Evolutionary conservation across 2,329 filamentous ascomycete species (phyloP).

Genomic region (Aspergillus puulaauensis): DNA sequence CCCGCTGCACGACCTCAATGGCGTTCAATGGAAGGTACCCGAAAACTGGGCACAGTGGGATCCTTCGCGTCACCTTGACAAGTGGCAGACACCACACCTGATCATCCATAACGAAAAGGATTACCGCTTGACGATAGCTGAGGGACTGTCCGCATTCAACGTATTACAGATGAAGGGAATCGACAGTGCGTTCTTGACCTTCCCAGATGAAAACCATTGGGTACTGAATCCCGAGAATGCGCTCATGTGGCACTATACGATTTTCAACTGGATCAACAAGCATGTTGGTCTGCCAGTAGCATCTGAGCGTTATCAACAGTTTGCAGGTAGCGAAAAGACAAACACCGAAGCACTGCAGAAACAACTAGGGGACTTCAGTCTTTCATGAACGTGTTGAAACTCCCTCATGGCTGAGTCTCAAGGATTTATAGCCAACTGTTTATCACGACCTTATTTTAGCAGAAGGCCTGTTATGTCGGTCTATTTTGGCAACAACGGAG

Average conservation of each 20-base stretch:
- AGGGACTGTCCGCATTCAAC: conserved; percentile 84
- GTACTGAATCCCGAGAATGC: conserved; percentile 90
- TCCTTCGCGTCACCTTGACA: conserved; percentile 53
- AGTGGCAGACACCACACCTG: conserved; percentile 86
- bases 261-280: conserved; percentile 72
- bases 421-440: not conserved
- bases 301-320: conserved; percentile 28
- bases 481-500: conserved; percentile 11
- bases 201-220: conserved; percentile 80
- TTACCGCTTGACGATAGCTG: conserved; percentile 81
- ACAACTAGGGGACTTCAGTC: conserved; percentile 19
- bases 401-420: not conserved
- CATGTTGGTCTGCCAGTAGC: conserved; percentile 54
- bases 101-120: conserved; percentile 90
- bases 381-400: conserved; percentile 9
- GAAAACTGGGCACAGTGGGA: conserved; percentile 59
- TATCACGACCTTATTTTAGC: not conserved
- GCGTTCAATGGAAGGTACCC: conserved; percentile 50
- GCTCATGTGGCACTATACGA: conserved; percentile 83
- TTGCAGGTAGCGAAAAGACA: conserved; percentile 1
- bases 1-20: conserved; percentile 53
- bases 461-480: not conserved
- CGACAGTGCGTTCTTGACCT: conserved; percentile 75
- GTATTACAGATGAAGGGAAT: conserved; percentile 74
- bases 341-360: conserved; percentile 10